Base-by-base conservation (phyloP, 768 basidiomycete genomes). In the Lentinula boryana region DNA sequence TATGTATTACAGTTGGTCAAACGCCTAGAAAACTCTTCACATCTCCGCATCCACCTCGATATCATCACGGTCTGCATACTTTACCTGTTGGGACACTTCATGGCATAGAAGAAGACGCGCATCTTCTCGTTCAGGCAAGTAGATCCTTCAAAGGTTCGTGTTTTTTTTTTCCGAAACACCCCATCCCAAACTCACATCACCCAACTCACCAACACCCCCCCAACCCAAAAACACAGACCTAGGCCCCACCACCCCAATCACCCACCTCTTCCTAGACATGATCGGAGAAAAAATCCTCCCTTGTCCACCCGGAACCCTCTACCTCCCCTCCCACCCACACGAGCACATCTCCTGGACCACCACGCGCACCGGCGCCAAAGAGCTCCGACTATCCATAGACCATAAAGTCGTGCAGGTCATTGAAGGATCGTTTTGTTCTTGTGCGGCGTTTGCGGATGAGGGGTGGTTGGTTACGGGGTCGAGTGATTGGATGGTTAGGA, bases 11-110 rank as follows among this genome's bases (percentile, higher is more conserved):
- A 93, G 91, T 97, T 65, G 95, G 95, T 13, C 94, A 96, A 74
- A 96, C 95, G 0, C 95, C 95, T 9, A 80, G 86, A 31, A 94
- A 93, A 68, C 80, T 97, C 7, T 98, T 97, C 72, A 79, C 73
- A 7, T 66, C 74, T 0, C 81, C 91, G 2, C 95, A 97, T 77
- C 93, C 93, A 0, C 74, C 78, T 31, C 81, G 93, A 33, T 84
- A 86, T 63, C 79, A 87, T 68, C 82, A 89, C 53, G 92, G 93
- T 0, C 71, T 84, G n/a, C 77, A 82, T 2, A 86, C 84, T 23
- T 78, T 97, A 15, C 91, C 95, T 0, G 71, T 88, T 4, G 88
- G 87, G 2, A 78, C 77, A 1, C 72, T 86, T 7, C 86, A 89
- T 64, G 95, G 95, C 2, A 78, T 96, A 33, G 89, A 89, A 60